Percentiles rank a stretch among this genome's conserved stretches.
phyloP scores from a whole-genome alignment of 2,329 filamentous ascomycete species.

The Alternaria ventricosa region DNA sequence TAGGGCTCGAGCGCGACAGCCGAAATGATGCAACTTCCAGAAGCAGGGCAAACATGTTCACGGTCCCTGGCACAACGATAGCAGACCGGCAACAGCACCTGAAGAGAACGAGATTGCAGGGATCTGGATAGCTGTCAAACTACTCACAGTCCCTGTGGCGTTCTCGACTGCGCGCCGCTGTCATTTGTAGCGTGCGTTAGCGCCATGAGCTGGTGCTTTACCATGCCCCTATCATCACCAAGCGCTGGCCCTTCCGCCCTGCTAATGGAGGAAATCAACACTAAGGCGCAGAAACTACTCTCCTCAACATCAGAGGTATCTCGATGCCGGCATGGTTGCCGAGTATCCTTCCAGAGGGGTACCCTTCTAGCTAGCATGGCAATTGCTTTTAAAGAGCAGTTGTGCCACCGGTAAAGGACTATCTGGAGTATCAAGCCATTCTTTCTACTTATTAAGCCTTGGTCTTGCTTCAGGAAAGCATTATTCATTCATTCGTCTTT shows the following conservation, averaged over 20 bases:
- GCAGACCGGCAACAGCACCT: background rate
- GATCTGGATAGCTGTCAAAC: background rate
- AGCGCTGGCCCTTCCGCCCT: background rate
- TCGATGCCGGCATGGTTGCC: background rate
- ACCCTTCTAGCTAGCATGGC: background rate
- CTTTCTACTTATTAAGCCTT: background rate
- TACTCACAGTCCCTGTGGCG: background rate
- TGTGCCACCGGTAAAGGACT: background rate
- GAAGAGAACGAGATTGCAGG: background rate
- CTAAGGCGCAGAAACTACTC: background rate
- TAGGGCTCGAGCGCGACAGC: background rate
- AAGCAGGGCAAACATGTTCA: background rate
- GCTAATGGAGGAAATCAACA: constrained; percentile 3
- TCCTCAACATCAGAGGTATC: background rate
- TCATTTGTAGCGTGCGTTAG: background rate
- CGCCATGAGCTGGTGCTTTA: background rate
- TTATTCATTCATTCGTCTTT: background rate
- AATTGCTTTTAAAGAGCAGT: background rate
- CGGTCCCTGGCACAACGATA: background rate
- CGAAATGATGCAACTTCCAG: background rate
- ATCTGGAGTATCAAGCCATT: background rate
- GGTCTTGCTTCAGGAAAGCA: background rate
- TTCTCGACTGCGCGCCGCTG: background rate
- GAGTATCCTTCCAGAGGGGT: background rate
- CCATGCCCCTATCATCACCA: background rate